Base-by-base conservation (phyloP, 2,329 filamentous ascomycete species). In the Neonectria punicea region DNA sequence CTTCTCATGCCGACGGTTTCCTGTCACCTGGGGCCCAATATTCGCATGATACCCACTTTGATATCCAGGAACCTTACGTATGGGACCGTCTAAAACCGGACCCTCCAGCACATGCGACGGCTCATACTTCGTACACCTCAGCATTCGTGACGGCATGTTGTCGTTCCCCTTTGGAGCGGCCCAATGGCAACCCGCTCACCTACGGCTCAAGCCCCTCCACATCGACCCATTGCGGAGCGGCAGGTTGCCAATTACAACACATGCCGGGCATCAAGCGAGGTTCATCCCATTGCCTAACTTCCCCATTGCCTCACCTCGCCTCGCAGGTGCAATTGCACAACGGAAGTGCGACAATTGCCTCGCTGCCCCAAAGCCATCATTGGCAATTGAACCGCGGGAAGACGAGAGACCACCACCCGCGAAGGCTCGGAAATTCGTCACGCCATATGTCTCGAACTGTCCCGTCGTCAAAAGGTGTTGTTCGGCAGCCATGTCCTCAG, bases 71-170 rank as follows among this genome's bases (percentile, higher is more conserved):
- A 53, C 54, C 64, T 65, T 67, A 72, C 65, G 70, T 65, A 71
- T 68, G 55, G 53, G 58, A 25, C 60, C 65, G 70, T 72, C 67
- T 67, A 64, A 67, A 66, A 68, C 61, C 28, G 53, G 59, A 25
- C 56, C 51, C 28, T 30, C 39, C 54, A 39, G 46, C 16, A 53
- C 53, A 64, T 61, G 61, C 65, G 68, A 66, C 59, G 63, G 70
- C 67, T 65, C 65, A 59, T 73, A 66, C 59, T 66, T 65, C 65
- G 61, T 73, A 67, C 60, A 54, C 53, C 55, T 50, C 61, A 63
- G 41, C 57, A 53, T 47, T 60, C 57, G 58, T 67, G 51, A 72
- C 66, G 55, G 67, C 62, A 66, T 66, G 54, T 46, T 49, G 44
- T 60, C 46, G 50, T 60, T 41, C 54, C 30, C 67, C 53, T 30